Evolutionary conservation across 1,139 yeast genomes (phyloP), one percentile per base, ranked within the genome.

Genomic region (Candida frijolesensis): DNA sequence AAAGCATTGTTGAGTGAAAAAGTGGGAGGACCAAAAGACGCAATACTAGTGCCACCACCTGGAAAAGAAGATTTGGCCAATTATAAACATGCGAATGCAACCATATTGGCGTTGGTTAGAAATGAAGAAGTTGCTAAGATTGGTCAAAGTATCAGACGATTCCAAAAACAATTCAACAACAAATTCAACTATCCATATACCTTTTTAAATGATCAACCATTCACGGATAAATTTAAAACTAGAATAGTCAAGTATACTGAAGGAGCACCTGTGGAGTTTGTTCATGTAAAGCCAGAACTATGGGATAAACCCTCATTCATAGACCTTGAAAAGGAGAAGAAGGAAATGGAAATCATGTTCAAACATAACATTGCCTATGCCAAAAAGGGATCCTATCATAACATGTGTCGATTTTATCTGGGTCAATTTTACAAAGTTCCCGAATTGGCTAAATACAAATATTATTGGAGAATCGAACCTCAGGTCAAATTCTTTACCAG

Each of bases 381-480:
- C 1, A 71, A 73, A 38, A 74, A 69, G 65, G 67, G 62, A n/a
- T 83, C 89, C 0, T 88, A 88, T 62, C 94, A 86, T 59, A 84
- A 86, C 60, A 87, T 87, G 95, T 87, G 95, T 59, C 57, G 74
- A 41, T 70, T 70, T 51, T 76, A 87, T 62, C 84, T 87, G 57
- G 84, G 84, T 12, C 71, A 70, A 53, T 85, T 88, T 59, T 87
- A 76, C 64, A 74, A 83, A 46, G 78, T 87, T 54, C 88, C 88
- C 1, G 82, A 80, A 51, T 63, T 88, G 62, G 71, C 60, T 45
- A 62, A 67, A 40, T 74, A 71, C 60, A 66, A 63, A 49, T 88
- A 85, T 68, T 88, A 87, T 64, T 88, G 96, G 96, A 74, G 96
- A 52, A 78, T 88, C 42, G 96, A 88, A 64, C 96, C 96, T n/a